Conservation (phyloP, 2,329 filamentous ascomycete genomes). For the Fusarium aywerte region DNA sequence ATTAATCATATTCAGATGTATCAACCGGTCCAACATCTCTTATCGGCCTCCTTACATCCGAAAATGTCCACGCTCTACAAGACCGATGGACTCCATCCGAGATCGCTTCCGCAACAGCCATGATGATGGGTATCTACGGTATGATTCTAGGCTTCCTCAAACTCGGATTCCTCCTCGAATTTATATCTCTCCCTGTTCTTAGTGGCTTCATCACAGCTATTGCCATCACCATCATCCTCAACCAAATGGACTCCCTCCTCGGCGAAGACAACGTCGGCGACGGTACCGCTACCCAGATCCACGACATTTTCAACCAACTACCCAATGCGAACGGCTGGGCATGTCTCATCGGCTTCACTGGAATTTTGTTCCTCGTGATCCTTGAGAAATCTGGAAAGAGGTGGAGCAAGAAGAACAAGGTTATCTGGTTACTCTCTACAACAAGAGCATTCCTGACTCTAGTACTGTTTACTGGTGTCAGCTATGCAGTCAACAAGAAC, state of each 20-base stretch:
- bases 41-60: slow-evolving; percentile 70
- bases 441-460: slow-evolving; percentile 70
- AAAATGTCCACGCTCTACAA: slow-evolving; percentile 65
- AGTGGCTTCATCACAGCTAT: slow-evolving; percentile 74
- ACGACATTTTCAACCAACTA: slow-evolving; percentile 66
- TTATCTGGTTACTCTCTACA: slow-evolving; percentile 68
- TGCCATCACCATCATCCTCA: slow-evolving; percentile 72
- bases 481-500: slow-evolving; percentile 69
- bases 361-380: slow-evolving; percentile 64
- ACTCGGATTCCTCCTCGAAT: slow-evolving; percentile 73
- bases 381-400: slow-evolving; percentile 68
- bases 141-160: slow-evolving; percentile 69
- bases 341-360: slow-evolving; percentile 67
- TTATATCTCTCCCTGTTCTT: slow-evolving; percentile 72
- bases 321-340: slow-evolving; percentile 68
- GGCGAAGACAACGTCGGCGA: slow-evolving; percentile 62
- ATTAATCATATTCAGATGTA: slow-evolving; percentile 57
- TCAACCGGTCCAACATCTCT: slow-evolving; percentile 73
- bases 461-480: slow-evolving; percentile 71
- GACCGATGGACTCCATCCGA: slow-evolving; percentile 64
- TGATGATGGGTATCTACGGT: slow-evolving; percentile 71
- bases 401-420: slow-evolving; percentile 67
- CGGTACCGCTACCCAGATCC: slow-evolving; percentile 67
- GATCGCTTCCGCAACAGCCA: slow-evolving; percentile 69
- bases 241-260: slow-evolving; percentile 71